These are phyloP conservation scores for Cyclotella atomus DNA, from an alignment of 108 stramenopile genomes.

Conservation along the genomic window DNA sequence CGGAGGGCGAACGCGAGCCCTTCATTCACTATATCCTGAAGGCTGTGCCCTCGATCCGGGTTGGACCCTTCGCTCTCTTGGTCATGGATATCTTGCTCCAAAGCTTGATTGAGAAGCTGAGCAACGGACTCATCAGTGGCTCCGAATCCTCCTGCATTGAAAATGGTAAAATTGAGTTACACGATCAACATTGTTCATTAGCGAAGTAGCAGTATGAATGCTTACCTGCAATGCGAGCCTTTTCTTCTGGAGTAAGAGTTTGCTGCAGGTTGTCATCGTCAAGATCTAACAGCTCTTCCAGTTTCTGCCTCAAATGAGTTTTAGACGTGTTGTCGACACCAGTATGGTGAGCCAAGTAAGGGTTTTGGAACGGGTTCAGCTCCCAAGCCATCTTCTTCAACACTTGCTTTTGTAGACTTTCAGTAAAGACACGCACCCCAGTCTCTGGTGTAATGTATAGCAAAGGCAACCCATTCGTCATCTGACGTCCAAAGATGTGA, in stretches of 20 bases:
- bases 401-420: slow-evolving; percentile 65
- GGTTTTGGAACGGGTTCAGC: slow-evolving; percentile 89
- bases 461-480: slow-evolving; percentile 71
- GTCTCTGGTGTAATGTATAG: slow-evolving; percentile 73
- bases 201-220: background rate
- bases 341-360: slow-evolving; percentile 70
- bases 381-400: slow-evolving; percentile 72
- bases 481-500: slow-evolving; percentile 63
- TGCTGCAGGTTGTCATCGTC: slow-evolving; percentile 70
- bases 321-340: slow-evolving; percentile 71
- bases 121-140: slow-evolving; percentile 89
- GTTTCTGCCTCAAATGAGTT: slow-evolving; percentile 69
- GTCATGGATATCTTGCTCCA: slow-evolving; percentile 63
- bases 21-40: slow-evolving; percentile 92
- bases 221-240: slow-evolving; percentile 42
- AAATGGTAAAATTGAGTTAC: too few relatives aligned
- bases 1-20: slow-evolving; percentile 82
- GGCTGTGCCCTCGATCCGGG: slow-evolving; percentile 47
- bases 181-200: slow-evolving; percentile 2
- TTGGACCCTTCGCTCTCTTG: slow-evolving; percentile 25
- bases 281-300: slow-evolving; percentile 86
- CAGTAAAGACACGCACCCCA: slow-evolving; percentile 79
- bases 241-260: slow-evolving; percentile 72
- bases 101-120: slow-evolving; percentile 73
- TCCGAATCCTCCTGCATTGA: slow-evolving; percentile 84